Evolutionary conservation across 2,329 filamentous ascomycete genomes (phyloP).

Genomic region (Talaromyces atroroseus): DNA sequence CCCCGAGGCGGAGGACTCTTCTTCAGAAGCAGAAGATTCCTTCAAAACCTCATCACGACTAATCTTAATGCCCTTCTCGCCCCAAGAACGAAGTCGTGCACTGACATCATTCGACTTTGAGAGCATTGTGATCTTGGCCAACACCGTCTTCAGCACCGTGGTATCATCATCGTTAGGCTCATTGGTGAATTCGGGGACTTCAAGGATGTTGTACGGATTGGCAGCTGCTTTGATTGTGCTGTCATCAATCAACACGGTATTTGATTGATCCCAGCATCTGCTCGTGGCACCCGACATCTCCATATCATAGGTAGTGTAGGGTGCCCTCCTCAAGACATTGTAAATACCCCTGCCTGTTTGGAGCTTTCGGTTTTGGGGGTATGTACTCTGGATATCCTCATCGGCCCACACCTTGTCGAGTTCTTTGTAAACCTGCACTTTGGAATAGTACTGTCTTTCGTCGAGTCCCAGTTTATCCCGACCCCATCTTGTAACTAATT

Average conservation of each 20-base stretch:
- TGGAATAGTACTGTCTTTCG: constrained; percentile 56
- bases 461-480: constrained; percentile 70
- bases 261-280: constrained; percentile 66
- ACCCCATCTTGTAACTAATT: constrained; percentile 68
- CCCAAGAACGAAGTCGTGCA: constrained; percentile 34
- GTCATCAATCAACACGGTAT: constrained; percentile 89
- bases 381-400: constrained; percentile 37
- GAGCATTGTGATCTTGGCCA: constrained; percentile 49
- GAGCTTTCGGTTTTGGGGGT: constrained; percentile 27
- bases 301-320: not conserved
- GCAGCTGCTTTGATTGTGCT: constrained; percentile 70
- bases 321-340: not conserved
- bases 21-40: not conserved
- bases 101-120: constrained; percentile 47
- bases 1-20: not conserved
- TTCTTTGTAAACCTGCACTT: constrained; percentile 86
- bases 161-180: constrained; percentile 37
- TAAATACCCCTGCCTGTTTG: not conserved
- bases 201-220: constrained; percentile 78
- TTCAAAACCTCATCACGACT: constrained; percentile 5
- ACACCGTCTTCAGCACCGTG: constrained; percentile 47
- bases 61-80: constrained; percentile 16
- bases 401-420: constrained; percentile 65
- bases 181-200: constrained; percentile 68
- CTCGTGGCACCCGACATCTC: constrained; percentile 28